Conservation (phyloP, 345 rosid species). For the Dipteronia dyeriana region DNA sequence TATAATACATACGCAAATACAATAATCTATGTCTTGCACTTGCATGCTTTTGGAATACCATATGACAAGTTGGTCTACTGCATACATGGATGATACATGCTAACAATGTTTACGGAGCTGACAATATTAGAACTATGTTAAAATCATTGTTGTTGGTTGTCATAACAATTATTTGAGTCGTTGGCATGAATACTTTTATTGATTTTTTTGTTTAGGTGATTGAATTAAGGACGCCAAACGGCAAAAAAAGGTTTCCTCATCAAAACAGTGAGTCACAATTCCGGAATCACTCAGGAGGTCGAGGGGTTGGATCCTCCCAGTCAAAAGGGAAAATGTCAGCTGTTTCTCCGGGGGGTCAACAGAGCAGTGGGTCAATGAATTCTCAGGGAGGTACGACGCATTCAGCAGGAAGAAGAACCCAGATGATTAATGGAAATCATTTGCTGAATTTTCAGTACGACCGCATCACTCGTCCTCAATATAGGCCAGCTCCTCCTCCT, state of each 20-base stretch:
- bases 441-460: slow-evolving; percentile 93
- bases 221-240: slow-evolving; percentile 39
- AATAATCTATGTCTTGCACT: background rate
- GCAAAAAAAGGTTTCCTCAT: slow-evolving; percentile 35
- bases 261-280: slow-evolving; percentile 25
- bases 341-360: slow-evolving; percentile 43
- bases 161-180: background rate
- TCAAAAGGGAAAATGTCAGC: slow-evolving; percentile 52
- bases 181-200: background rate
- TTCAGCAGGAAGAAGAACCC: slow-evolving; percentile 67
- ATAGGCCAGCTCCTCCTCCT: slow-evolving; percentile 55
- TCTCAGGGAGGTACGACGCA: slow-evolving; percentile 46
- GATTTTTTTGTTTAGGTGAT: slow-evolving; percentile 54
- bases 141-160: background rate
- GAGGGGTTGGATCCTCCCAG: slow-evolving; percentile 39
- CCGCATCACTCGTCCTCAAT: slow-evolving; percentile 66
- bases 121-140: background rate
- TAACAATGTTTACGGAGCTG: background rate
- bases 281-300: slow-evolving; percentile 29
- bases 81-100: background rate
- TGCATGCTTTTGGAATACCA: background rate
- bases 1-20: no score
- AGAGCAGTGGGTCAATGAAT: slow-evolving; percentile 32
- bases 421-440: slow-evolving; percentile 76
- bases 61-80: no score